Base-by-base conservation (phyloP, 306 rosid genomes). In the Sophora flavescens region DNA sequence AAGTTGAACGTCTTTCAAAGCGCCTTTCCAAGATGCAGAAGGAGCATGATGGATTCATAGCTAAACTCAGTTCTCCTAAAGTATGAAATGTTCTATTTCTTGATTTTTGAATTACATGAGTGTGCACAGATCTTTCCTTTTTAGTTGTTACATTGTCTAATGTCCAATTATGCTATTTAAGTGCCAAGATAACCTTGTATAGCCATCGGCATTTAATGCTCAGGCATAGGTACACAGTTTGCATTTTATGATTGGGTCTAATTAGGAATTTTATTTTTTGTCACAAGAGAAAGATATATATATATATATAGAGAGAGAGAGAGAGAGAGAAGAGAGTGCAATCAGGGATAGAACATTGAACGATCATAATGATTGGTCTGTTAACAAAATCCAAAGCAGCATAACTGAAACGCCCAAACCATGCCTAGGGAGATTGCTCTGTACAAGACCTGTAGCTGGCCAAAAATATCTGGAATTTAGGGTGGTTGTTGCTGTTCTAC, bases 11-110 rank as follows among this genome's bases (percentile, higher is more conserved):
- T 14, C 94, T 94, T 69, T 82, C 91, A 32, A 94, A 90, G 76
- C 88, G 98, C 67, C 97, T 94, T 78, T 85, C 91, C 76, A 94
- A 94, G 85, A 94, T 94, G 95, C 90, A 89, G 85, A 85, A 84
- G 57, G 98, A 94, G 75, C 91, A 91, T 38, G 89, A 94, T 72
- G 97, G 90, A 75, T 84, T 91, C 65, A 59, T 75, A 63, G 87
- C 97, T 71, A 93, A 93, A 74, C 97, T 94, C 74, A 88, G 75
- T 76, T 91, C 98, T 74, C 85, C 96, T 15, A 81, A 88, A 4
- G 98, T 94, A 90, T 33, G 93, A 75, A 68, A 50, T 39, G 17
- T 32, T 60, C 28, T 71, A 33, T 51, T 56, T 62, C 30, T 74
- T 50, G 63, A 63, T 17, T 38, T 77, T 63, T 32, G 28, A 33